Base-by-base conservation (phyloP, 176 grass and related monocot species). In the Chrysopogon serrulatus region DNA sequence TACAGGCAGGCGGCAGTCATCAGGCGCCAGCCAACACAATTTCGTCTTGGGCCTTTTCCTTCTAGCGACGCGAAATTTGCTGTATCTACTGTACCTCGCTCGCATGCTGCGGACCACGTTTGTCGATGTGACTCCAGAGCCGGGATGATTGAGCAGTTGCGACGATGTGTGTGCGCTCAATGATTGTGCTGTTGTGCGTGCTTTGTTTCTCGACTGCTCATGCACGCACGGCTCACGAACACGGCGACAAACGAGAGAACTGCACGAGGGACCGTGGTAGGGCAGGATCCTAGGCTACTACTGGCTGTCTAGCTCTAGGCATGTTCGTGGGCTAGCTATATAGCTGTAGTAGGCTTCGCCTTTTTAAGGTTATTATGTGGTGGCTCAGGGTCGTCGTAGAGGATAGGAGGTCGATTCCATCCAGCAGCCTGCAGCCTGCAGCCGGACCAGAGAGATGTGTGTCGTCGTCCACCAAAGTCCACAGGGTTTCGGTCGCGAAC, bases 201-300 rank as follows among this genome's bases (percentile, higher is more conserved):
- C 4, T 17, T 48, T 34, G 70, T 74, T 74, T 48, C 19, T 33
- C 1, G 30, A n/a, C 27, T 34, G 57, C 40, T 63, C 59, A 9
- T n/a, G n/a, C n/a, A n/a, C n/a, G n/a, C n/a, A n/a, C n/a, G n/a
- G n/a, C n/a, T n/a, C n/a, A 30, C 30, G 31, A 37, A 47, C 54
- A 6, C 65, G 5, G 26, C 27, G 70, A 65, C 59, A 47, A 76
- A 28, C 39, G 15, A 45, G 59, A 60, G 5, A 39, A 9, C 43
- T 21, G 59, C 71, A 37, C 2, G n/a, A 33, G 68, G 81, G 40
- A 64, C 41, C 32, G 57, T 5, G 21, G 57, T 8, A 56, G 3
- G 65, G 77, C 53, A 79, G 23, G 67, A 48, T 71, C 84, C 42
- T 62, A 79, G 66, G 39, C 76, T 71, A n/a, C n/a, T n/a, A n/a